These are phyloP conservation scores for Trifolium repens DNA, from an alignment of 306 rosid species.

Conservation along the genomic window DNA sequence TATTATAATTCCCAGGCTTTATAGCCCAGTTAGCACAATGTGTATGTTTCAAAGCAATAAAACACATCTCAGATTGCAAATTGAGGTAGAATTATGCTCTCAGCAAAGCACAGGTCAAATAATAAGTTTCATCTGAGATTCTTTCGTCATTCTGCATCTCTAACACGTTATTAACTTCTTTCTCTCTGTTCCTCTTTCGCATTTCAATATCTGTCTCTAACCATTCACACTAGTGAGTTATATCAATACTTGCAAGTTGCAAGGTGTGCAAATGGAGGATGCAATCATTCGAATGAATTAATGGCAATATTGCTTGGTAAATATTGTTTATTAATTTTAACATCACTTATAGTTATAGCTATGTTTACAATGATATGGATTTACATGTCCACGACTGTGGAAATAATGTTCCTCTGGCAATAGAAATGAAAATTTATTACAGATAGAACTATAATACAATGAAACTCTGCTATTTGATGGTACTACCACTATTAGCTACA, in stretches of 20 bases:
- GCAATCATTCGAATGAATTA: conserved; percentile 1
- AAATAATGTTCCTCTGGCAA: conserved; percentile 18
- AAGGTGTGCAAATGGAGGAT: background rate
- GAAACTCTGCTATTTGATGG: conserved; percentile 11
- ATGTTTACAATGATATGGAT: conserved; percentile 19
- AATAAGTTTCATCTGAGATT: conserved; percentile 2
- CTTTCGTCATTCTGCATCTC: background rate
- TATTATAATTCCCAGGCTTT: conserved; percentile 41
- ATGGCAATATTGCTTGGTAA: background rate
- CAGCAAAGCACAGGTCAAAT: background rate
- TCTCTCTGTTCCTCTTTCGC: background rate
- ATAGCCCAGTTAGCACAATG: conserved; percentile 37
- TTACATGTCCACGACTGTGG: conserved; percentile 28
- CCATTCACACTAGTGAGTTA: background rate
- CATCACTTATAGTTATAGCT: conserved; percentile 20
- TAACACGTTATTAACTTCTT: conserved; percentile 6
- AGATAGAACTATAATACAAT: conserved; percentile 17
- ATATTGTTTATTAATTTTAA: background rate
- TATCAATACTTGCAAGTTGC: background rate
- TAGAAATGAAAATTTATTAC: background rate
- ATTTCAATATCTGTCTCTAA: background rate
- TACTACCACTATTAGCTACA: conserved; percentile 41
- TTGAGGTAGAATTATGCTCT: conserved; percentile 5
- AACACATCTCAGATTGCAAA: conserved; percentile 15
- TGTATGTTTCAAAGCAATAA: conserved; percentile 44